Percentiles rank a stretch among this genome's conserved stretches.
phyloP scores from a whole-genome alignment of 345 rosid genomes.

The Acer saccharum region DNA sequence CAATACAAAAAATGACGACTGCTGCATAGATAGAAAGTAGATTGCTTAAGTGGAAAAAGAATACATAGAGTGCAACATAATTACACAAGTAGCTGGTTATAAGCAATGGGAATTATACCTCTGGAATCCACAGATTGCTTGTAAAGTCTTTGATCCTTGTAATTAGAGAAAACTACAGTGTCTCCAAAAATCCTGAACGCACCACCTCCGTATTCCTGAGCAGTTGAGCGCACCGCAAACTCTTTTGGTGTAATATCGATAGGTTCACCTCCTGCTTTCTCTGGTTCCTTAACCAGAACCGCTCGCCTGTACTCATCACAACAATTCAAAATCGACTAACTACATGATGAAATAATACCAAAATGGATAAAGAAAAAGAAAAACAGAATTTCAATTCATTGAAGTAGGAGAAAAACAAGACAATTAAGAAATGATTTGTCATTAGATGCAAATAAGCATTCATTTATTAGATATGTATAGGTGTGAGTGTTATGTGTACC shows the following conservation, averaged over 20 bases:
- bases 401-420: background rate
- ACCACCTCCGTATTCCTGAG: conserved; percentile 98
- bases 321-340: background rate
- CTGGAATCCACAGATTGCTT: conserved; percentile 45
- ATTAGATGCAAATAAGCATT: too few species aligned
- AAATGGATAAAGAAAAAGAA: too few species aligned
- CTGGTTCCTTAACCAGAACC: conserved; percentile 68
- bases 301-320: conserved; percentile 47
- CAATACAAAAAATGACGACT: background rate
- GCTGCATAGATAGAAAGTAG: background rate
- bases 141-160: conserved; percentile 86
- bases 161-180: conserved; percentile 71
- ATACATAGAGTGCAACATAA: background rate
- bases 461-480: background rate
- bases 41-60: background rate
- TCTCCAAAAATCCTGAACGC: conserved; percentile 66
- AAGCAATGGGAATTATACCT: conserved; percentile 35
- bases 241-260: conserved; percentile 82
- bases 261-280: conserved; percentile 54
- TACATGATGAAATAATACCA: background rate
- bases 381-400: too few species aligned
- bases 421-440: too few species aligned
- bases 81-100: background rate
- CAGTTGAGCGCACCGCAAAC: conserved; percentile 68
- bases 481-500: conserved; percentile 39